These are phyloP conservation scores for Kwoniella dejecticola DNA, from an alignment of 768 basidiomycete genomes.

Conservation along the genomic window DNA sequence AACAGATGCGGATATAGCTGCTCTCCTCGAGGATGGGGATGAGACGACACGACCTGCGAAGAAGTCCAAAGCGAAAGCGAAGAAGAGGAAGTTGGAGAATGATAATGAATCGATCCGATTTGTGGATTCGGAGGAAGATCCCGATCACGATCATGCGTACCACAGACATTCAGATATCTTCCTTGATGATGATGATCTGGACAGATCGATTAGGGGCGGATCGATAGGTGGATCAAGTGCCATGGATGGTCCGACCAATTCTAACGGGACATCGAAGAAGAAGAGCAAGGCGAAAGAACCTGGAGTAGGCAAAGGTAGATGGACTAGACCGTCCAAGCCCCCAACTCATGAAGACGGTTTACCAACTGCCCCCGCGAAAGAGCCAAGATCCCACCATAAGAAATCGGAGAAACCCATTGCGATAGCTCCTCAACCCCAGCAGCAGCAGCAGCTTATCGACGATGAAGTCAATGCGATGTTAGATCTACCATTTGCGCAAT, in stretches of 20 bases:
- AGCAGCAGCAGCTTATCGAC: background rate
- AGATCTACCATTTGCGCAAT: constrained; percentile 12
- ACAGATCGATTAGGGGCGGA: constrained; percentile 12
- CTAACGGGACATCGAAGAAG: constrained; percentile 3
- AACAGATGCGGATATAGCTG: constrained; percentile 46
- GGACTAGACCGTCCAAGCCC: constrained; percentile 36
- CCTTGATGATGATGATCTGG: constrained; percentile 20
- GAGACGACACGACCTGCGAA: constrained; percentile 1
- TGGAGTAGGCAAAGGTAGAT: constrained; percentile 43
- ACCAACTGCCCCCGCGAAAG: constrained; percentile 16
- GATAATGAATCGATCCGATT: constrained; percentile 13
- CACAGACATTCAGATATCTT: constrained; percentile 16
- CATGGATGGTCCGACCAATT: constrained; percentile 3
- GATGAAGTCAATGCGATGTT: constrained; percentile 10
- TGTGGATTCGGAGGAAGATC: constrained; percentile 18
- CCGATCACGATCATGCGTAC: too few relatives aligned
- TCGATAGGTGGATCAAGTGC: constrained; percentile 20
- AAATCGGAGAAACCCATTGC: background rate
- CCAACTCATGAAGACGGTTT: constrained; percentile 30
- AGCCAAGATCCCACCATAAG: too few relatives aligned
- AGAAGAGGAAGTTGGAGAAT: constrained; percentile 23
- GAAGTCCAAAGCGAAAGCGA: constrained; percentile 25
- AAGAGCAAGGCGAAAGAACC: constrained; percentile 37
- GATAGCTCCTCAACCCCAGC: constrained; percentile 6
- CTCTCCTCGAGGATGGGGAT: constrained; percentile 29